These are phyloP conservation scores for Flueggea neowawraea DNA, from an alignment of 441 rosid genomes.

Conservation along the genomic window DNA sequence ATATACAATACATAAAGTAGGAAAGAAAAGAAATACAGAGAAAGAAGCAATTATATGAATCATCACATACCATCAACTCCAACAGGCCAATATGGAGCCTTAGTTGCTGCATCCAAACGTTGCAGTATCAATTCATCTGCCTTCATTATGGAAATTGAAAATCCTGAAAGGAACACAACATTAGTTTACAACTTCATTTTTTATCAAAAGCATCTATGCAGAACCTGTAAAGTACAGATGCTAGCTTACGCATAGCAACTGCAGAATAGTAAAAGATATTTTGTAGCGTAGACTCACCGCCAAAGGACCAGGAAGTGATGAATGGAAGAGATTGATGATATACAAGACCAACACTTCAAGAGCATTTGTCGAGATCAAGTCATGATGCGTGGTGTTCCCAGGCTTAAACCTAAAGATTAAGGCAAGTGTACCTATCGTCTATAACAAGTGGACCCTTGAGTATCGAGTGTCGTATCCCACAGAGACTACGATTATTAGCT, in stretches of 20 bases:
- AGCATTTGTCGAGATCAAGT: constrained; percentile 87
- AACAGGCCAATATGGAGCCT: constrained; percentile 96
- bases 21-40: constrained; percentile 9
- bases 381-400: too few relatives aligned
- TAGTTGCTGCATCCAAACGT: constrained; percentile 89
- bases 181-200: constrained; percentile 15
- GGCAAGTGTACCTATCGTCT: too few relatives aligned
- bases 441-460: too few relatives aligned
- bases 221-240: constrained; percentile 38
- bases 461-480: too few relatives aligned
- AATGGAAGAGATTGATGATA: constrained; percentile 66
- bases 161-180: constrained; percentile 47
- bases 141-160: constrained; percentile 93
- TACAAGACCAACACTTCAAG: constrained; percentile 80
- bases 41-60: constrained; percentile 13
- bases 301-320: constrained; percentile 72
- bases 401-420: too few relatives aligned
- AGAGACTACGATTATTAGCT: too few relatives aligned
- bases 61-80: constrained; percentile 78
- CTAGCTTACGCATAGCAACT: not conserved
- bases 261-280: not conserved
- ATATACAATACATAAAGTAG: constrained; percentile 3
- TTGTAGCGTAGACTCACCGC: constrained; percentile 50
- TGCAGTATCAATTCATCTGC: constrained; percentile 69
- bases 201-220: constrained; percentile 26